These are phyloP conservation scores for Cicer cuneatum DNA, from an alignment of 306 rosid species.

Conservation along the genomic window DNA sequence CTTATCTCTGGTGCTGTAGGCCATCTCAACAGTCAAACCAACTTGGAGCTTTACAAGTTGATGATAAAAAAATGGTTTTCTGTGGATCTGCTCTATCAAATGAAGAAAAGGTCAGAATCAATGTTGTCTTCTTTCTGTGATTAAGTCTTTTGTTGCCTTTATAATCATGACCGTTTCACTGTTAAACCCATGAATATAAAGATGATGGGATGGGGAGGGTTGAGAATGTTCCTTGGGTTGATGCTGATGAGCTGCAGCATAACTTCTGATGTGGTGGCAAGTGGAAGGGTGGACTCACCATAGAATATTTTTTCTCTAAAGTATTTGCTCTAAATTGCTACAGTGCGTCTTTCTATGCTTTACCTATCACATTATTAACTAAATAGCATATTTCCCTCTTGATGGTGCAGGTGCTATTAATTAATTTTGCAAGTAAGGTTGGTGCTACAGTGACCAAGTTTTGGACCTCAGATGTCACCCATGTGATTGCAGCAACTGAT, in stretches of 20 bases:
- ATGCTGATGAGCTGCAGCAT: neutral
- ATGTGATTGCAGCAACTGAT: constrained; percentile 81
- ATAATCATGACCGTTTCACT: neutral
- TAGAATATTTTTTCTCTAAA: neutral
- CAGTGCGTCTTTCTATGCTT: neutral
- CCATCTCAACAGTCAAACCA: constrained; percentile 43
- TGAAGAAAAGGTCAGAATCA: constrained; percentile 72
- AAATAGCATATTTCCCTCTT: constrained; percentile 2
- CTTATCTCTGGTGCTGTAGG: constrained; percentile 53
- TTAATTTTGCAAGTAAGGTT: constrained; percentile 59
- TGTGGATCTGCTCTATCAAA: constrained; percentile 89
- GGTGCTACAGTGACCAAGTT: constrained; percentile 73
- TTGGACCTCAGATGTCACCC: constrained; percentile 84
- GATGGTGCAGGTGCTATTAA: constrained; percentile 60
- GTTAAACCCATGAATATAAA: neutral
- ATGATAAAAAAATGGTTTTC: constrained; percentile 52
- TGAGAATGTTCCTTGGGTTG: neutral
- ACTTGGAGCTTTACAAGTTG: constrained; percentile 47
- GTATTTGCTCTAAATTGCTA: neutral
- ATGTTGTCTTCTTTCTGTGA: neutral
- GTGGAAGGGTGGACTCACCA: neutral
- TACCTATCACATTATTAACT: constrained; percentile 17
- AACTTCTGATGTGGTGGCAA: neutral
- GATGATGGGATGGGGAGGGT: neutral
- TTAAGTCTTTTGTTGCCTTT: constrained; percentile 1